A percentile compares a stretch with the other conserved stretches of the same genome.
Evolutionary conservation across 2,329 filamentous ascomycete species (phyloP).

Genomic region (Chaetomiaceae sp.): DNA sequence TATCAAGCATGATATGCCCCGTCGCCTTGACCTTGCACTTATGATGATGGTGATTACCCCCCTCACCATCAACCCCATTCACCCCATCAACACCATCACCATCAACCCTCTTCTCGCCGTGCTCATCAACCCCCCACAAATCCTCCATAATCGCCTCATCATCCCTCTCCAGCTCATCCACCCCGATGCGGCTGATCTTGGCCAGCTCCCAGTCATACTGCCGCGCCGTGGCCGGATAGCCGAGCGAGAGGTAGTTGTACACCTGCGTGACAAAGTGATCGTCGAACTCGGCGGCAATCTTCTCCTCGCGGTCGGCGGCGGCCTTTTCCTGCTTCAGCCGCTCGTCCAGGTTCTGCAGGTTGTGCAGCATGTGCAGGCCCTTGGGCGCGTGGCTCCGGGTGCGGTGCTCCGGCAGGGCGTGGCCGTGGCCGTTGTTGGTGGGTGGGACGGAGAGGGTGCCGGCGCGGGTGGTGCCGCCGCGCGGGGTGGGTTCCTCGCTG

Average conservation of each 20-base stretch:
- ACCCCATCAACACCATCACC: background rate
- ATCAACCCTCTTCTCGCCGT: background rate
- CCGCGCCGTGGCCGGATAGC: slow-evolving; percentile 80
- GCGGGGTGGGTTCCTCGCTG: slow-evolving; percentile 37
- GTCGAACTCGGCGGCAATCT: slow-evolving; percentile 63
- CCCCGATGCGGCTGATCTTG: slow-evolving; percentile 67
- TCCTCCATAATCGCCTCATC: slow-evolving; percentile 54
- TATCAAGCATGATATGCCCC: slow-evolving; percentile 71
- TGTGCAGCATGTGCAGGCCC: slow-evolving; percentile 46
- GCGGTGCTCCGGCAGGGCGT: slow-evolving; percentile 25
- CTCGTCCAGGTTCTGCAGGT: slow-evolving; percentile 49
- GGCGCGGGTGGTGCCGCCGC: slow-evolving; percentile 6
- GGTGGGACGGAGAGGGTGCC: slow-evolving; percentile 9
- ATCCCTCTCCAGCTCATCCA: slow-evolving; percentile 66
- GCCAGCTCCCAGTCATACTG: slow-evolving; percentile 80
- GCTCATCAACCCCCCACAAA: slow-evolving; percentile 23
- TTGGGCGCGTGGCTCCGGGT: slow-evolving; percentile 32
- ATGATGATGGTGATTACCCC: background rate
- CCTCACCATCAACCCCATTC: background rate
- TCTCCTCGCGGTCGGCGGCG: slow-evolving; percentile 46
- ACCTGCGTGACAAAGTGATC: slow-evolving; percentile 90
- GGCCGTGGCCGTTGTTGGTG: background rate
- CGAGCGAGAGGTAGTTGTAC: slow-evolving; percentile 92
- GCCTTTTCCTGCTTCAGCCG: slow-evolving; percentile 46
- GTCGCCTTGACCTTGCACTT: slow-evolving; percentile 45